Conservation (phyloP, 148 eudicot genomes). For the Arbutus unedo region DNA sequence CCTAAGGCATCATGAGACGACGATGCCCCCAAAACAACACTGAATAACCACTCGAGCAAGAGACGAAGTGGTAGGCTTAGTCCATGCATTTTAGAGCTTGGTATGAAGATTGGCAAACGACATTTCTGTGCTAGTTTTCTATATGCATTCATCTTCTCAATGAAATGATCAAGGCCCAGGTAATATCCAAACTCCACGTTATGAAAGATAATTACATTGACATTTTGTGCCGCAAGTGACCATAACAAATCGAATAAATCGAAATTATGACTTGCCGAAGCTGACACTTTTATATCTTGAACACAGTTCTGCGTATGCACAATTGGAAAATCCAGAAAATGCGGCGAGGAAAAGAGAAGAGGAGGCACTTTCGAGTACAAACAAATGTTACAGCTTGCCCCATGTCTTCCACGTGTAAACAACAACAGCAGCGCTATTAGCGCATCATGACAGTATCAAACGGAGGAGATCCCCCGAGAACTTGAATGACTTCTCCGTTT, state of each 20-base stretch:
- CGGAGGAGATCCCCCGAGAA: slow-evolving; percentile 74
- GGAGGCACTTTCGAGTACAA: neutral
- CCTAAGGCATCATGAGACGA: too few species aligned
- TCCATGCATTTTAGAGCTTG: too few species aligned
- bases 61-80: too few species aligned
- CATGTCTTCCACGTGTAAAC: neutral
- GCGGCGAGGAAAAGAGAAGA: neutral
- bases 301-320: neutral
- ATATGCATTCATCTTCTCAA: neutral
- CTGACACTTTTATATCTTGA: neutral
- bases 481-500: slow-evolving; percentile 91
- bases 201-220: neutral
- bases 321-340: neutral
- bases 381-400: neutral
- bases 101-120: too few species aligned
- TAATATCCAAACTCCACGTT: neutral
- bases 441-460: slow-evolving; percentile 55
- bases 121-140: too few species aligned
- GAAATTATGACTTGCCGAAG: neutral
- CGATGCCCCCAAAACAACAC: too few species aligned
- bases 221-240: neutral
- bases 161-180: neutral
- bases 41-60: too few species aligned
- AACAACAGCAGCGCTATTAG: slow-evolving; percentile 21
- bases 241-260: neutral